Conservation (phyloP, 257 asterid species). For the Fraxinus anomala region DNA sequence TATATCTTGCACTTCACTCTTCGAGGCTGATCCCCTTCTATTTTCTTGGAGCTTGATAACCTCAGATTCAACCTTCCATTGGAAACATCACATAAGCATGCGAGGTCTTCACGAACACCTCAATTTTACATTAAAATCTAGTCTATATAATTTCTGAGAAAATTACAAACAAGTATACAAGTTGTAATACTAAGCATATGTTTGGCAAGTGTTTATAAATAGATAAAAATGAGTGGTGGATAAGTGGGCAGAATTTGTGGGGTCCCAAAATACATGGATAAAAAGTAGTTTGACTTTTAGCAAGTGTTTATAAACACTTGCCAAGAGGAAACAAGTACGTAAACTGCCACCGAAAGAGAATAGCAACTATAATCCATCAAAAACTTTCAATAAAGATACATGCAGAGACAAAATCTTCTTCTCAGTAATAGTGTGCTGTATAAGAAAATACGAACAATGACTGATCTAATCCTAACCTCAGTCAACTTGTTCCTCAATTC, state of each 20-base stretch:
- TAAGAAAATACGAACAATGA: conserved; percentile 15
- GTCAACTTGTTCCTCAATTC: conserved; percentile 85
- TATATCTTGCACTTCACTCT: conserved; percentile 96
- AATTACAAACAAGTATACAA: not conserved
- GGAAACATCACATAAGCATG: conserved; percentile 23
- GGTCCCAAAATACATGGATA: too few relatives aligned
- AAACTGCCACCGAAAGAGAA: not conserved
- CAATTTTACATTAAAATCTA: not conserved
- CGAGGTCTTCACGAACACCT: not conserved
- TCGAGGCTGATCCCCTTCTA: conserved; percentile 75
- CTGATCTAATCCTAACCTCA: conserved; percentile 56
- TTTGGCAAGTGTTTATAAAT: too few relatives aligned
- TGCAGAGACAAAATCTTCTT: not conserved
- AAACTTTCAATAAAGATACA: not conserved
- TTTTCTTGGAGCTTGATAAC: conserved; percentile 65
- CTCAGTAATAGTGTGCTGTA: not conserved
- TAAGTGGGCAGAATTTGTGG: too few relatives aligned
- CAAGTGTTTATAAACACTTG: too few relatives aligned
- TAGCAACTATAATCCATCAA: not conserved
- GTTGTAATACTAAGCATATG: not conserved
- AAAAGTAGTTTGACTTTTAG: too few relatives aligned
- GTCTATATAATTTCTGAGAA: not conserved
- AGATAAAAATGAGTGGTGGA: too few relatives aligned
- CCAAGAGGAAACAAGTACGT: not conserved
- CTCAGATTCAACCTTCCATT: conserved; percentile 83